Percentiles rank a stretch among this genome's conserved stretches.
Conservation (phyloP, 768 basidiomycete genomes). For the Epithele typhae region DNA sequence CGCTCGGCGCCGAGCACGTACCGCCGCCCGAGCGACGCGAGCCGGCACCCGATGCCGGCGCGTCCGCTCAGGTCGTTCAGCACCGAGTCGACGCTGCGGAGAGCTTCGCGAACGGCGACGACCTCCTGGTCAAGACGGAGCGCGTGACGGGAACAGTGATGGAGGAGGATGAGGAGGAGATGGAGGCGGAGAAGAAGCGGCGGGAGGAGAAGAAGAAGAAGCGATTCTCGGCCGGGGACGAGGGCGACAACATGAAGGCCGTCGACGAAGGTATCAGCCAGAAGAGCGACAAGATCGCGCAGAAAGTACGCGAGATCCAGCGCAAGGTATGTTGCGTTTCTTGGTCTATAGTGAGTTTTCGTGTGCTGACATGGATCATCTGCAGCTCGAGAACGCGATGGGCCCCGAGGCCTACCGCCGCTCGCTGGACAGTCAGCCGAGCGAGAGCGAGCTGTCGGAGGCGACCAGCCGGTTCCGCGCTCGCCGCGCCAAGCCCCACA, state of each 20-base stretch:
- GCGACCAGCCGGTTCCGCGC: slow-evolving; percentile 10
- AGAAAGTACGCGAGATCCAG: slow-evolving; percentile 86
- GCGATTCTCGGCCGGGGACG: slow-evolving; percentile 71
- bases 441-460: slow-evolving; percentile 37
- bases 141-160: slow-evolving; percentile 49
- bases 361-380: slow-evolving; percentile 1
- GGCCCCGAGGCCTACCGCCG: slow-evolving; percentile 49
- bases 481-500: slow-evolving; percentile 11
- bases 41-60: slow-evolving; percentile 35
- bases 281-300: slow-evolving; percentile 82
- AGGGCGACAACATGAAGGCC: slow-evolving; percentile 71
- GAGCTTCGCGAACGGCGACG: slow-evolving; percentile 43
- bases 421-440: slow-evolving; percentile 38
- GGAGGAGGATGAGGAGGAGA: slow-evolving; percentile 56
- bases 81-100: slow-evolving; percentile 83
- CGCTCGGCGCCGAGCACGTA: slow-evolving; percentile 45
- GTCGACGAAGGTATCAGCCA: slow-evolving; percentile 82
- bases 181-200: slow-evolving; percentile 23
- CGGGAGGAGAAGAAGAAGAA: slow-evolving; percentile 50
- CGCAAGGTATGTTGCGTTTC: slow-evolving; percentile 67
- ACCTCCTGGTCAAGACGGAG: slow-evolving; percentile 27
- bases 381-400: slow-evolving; percentile 72
- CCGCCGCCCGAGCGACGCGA: slow-evolving; percentile 51
- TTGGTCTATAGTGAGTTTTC: not conserved
- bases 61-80: slow-evolving; percentile 59